These are phyloP conservation scores for Claviceps monticola DNA, from an alignment of 2,329 filamentous ascomycete species.

Conservation along the genomic window DNA sequence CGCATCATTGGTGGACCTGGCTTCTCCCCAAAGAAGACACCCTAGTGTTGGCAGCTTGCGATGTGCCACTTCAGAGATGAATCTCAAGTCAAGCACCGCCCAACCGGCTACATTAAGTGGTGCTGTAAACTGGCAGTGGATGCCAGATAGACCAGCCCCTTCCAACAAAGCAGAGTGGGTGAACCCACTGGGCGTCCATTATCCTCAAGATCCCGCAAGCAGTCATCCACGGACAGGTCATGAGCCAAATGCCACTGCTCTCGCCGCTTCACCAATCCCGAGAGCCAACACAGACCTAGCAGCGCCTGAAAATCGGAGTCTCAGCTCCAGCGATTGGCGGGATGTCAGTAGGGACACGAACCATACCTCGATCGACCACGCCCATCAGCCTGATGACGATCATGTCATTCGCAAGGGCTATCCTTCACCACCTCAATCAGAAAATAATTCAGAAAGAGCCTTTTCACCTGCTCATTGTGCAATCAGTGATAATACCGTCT, in stretches of 20 bases:
- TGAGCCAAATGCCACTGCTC: background rate
- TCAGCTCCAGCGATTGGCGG: constrained; percentile 14
- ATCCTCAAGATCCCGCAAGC: constrained; percentile 17
- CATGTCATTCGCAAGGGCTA: constrained; percentile 11
- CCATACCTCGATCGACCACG: background rate
- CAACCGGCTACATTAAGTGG: constrained; percentile 20
- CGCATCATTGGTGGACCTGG: constrained; percentile 32
- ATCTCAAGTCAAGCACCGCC: constrained; percentile 17
- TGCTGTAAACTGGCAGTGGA: constrained; percentile 16
- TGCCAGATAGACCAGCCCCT: constrained; percentile 10
- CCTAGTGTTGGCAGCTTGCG: constrained; percentile 16
- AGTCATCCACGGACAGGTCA: background rate
- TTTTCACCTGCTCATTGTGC: constrained; percentile 10
- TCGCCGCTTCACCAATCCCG: background rate
- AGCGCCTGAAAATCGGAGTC: constrained; percentile 25
- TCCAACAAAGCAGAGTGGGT: constrained; percentile 26
- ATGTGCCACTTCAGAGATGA: constrained; percentile 25
- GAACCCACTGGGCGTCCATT: constrained; percentile 35
- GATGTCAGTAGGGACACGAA: background rate
- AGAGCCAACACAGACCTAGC: background rate
- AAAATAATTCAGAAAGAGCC: constrained; percentile 13
- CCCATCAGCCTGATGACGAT: background rate
- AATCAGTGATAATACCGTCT: constrained; percentile 7
- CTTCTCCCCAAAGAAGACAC: constrained; percentile 15
- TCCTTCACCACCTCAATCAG: constrained; percentile 25